Conservation (phyloP, 225 moss, liverwort and hornwort genomes). For the Pseudisothecium myosuroides region DNA sequence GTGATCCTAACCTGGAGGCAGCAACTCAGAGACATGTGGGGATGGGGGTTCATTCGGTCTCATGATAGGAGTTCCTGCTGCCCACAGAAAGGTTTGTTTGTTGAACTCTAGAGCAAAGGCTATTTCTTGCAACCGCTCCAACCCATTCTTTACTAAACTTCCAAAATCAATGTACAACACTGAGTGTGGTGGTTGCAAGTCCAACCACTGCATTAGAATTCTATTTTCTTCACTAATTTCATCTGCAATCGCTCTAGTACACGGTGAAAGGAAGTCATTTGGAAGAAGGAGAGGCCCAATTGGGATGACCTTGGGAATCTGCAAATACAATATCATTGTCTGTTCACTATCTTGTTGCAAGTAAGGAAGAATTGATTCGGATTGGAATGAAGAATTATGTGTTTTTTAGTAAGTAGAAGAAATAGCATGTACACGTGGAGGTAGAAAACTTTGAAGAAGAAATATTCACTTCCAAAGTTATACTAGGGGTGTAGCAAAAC, state of each 20-base stretch:
- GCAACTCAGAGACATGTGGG: background rate
- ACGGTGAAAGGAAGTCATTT: background rate
- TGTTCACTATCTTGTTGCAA: background rate
- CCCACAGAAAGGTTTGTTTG: constrained; percentile 6
- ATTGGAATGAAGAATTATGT: background rate
- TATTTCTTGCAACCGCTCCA: background rate
- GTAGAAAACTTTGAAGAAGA: background rate
- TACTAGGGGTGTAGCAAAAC: rapidly evolving
- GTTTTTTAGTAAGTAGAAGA: too few relatives aligned
- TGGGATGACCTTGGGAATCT: constrained; percentile 9
- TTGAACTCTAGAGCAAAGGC: constrained; percentile 7
- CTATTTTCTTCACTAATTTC: background rate
- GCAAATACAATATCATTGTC: background rate
- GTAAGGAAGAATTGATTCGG: background rate
- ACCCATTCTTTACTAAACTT: background rate
- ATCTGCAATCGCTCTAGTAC: background rate
- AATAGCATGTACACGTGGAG: background rate
- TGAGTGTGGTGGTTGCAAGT: background rate
- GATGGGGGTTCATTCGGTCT: background rate
- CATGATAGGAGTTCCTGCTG: background rate
- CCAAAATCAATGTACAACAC: constrained; percentile 18
- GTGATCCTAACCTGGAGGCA: constrained; percentile 5
- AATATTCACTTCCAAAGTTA: background rate
- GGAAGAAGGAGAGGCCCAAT: constrained; percentile 7
- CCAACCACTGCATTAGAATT: background rate